A percentile compares a stretch with the other conserved stretches of the same genome.
Conservation (phyloP, 345 rosid species). For the Murraya koenigii region DNA sequence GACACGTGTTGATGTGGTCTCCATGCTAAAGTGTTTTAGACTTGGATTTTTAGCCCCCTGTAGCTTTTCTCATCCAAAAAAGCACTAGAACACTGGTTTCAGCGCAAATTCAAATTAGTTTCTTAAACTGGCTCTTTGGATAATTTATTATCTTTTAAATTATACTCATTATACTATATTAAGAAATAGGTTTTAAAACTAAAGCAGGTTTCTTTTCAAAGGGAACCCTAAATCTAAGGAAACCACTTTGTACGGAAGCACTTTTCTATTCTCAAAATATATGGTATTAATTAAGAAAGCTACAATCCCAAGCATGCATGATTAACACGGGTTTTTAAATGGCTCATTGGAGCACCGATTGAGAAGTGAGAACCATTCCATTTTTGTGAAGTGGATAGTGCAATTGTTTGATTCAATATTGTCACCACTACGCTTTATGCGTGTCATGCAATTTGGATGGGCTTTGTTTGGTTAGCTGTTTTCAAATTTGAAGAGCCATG, state of each 20-base stretch:
- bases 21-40: background rate
- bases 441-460: background rate
- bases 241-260: background rate
- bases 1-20: constrained; percentile 19
- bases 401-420: background rate
- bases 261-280: background rate
- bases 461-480: background rate
- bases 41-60: background rate
- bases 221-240: background rate
- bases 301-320: background rate
- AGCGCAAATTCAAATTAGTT: background rate
- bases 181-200: background rate
- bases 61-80: background rate
- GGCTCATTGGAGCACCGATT: background rate
- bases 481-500: background rate
- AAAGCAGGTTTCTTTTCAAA: background rate
- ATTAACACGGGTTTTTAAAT: background rate
- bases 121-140: background rate
- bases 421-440: background rate
- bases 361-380: background rate
- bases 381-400: background rate
- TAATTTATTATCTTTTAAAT: background rate
- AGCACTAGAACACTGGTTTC: constrained; percentile 1
- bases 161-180: background rate
- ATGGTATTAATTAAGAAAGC: background rate